These are phyloP conservation scores for Wallacemonas sp. DNA, from an alignment of 208 protist species.

Conservation along the genomic window DNA sequence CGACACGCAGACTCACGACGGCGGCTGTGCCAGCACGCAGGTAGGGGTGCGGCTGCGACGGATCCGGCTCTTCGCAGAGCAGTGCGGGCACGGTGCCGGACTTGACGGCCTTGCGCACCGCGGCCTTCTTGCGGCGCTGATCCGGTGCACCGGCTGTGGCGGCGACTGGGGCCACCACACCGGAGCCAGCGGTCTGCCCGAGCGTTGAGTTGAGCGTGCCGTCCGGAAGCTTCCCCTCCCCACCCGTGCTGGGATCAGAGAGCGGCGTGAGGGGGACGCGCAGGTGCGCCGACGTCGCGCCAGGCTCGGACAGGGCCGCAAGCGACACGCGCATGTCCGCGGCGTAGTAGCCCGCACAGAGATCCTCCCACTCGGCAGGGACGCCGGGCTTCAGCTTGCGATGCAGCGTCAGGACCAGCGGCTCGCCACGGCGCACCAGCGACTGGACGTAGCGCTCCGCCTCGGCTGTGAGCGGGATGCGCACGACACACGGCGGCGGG, in stretches of 20 bases:
- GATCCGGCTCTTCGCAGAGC: conserved; percentile 62
- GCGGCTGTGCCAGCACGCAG: conserved; percentile 49
- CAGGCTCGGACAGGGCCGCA: conserved; percentile 53
- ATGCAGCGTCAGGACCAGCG: conserved; percentile 58
- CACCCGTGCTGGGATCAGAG: too few relatives aligned
- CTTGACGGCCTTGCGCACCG: conserved; percentile 30
- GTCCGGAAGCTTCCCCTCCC: background rate
- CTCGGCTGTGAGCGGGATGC: conserved; percentile 60
- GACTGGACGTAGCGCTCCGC: conserved; percentile 53
- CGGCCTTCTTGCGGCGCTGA: conserved; percentile 38
- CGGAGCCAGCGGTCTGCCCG: background rate
- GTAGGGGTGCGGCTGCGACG: conserved; percentile 77
- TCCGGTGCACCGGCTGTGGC: conserved; percentile 8
- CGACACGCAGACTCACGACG: conserved; percentile 52
- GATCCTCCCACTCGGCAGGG: conserved; percentile 86
- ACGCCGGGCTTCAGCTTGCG: conserved; percentile 61
- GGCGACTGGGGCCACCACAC: background rate
- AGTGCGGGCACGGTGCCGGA: conserved; percentile 52
- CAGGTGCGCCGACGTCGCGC: conserved; percentile 38
- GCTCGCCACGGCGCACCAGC: conserved; percentile 39
- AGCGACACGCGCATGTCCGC: conserved; percentile 60
- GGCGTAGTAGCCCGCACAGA: conserved; percentile 70
- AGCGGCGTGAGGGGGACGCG: background rate
- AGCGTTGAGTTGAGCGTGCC: background rate
- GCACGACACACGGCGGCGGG: conserved; percentile 68